Base-by-base conservation (phyloP, 2,329 filamentous ascomycete species). In the Ustulina deusta region DNA sequence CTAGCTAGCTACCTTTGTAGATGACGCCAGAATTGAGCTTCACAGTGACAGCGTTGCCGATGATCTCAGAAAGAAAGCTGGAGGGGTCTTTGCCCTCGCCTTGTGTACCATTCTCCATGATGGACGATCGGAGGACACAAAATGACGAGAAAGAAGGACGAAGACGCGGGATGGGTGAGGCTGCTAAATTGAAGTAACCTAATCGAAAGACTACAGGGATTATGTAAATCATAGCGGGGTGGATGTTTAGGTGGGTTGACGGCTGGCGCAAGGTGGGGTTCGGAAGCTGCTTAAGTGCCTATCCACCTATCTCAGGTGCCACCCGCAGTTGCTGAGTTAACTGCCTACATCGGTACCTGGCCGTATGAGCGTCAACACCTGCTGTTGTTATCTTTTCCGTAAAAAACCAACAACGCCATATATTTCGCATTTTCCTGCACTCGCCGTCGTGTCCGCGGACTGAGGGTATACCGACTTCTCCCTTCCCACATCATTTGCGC, bases 21-120 rank as follows among this genome's bases (percentile, higher is more conserved):
- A 98, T 90, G 68, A 97, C 94, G 62, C 96, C 96, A n/a, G 94
- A 97, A 83, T 99, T 99, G 74, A 99, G 87, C 84, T 98, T 98
- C 73, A 99, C 95, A 1, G 93, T 97, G 73, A 99, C 96, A 42
- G 93, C 90, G 71, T 93, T 93, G 69, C 95, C 94, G 77, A 97
- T 97, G 78, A 99, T 97, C 78, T 97, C 93, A 80, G 92, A 90
- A 67, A 99, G 85, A 81, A 99, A 99, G 73, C 92, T 90, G 13
- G 94, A 97, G 3, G 96, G 96, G 80, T 99, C 96, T 80, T 93
- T 95, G 70, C 93, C 92, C 81, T 96, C 93, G 66, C 82, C 81
- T 77, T 89, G 87, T 34, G 82, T 85, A 69, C 88, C 89, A 84
- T 94, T 95, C 82, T 94, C 93, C 93, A 94, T 96, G 69, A 71